A percentile compares a stretch with the other conserved stretches of the same genome.
These are phyloP conservation scores for Dioszegia hungarica DNA, from an alignment of 768 basidiomycete species.

Conservation along the genomic window DNA sequence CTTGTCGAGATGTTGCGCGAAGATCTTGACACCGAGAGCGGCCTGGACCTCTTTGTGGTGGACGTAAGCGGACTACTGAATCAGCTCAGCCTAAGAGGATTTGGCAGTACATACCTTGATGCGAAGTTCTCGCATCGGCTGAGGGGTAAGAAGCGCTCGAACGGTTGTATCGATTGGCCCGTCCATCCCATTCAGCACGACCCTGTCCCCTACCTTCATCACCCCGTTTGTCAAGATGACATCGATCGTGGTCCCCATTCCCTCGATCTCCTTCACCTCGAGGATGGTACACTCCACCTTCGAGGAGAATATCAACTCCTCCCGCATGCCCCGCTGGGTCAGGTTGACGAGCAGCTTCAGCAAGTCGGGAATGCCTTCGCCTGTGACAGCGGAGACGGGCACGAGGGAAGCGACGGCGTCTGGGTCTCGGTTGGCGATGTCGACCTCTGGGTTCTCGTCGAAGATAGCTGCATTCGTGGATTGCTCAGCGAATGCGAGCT, in stretches of 20 bases:
- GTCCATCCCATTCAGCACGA: constrained; percentile 93
- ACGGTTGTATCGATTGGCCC: constrained; percentile 95
- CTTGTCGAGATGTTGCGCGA: constrained; percentile 91
- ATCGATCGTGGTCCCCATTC: constrained; percentile 95
- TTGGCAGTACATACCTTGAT: constrained; percentile 65
- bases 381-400: constrained; percentile 95
- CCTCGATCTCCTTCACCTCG: constrained; percentile 98
- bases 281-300: constrained; percentile 96
- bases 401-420: no score
- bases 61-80: constrained; percentile 76
- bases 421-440: no score
- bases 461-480: constrained; percentile 91
- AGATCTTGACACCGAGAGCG: constrained; percentile 90
- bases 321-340: constrained; percentile 96
- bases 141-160: constrained; percentile 88
- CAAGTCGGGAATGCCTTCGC: constrained; percentile 98
- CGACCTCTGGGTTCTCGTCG: constrained; percentile 96
- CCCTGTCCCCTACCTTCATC: constrained; percentile 81
- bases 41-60: constrained; percentile 97
- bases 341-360: constrained; percentile 96
- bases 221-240: constrained; percentile 93
- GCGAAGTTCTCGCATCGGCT: constrained; percentile 89
- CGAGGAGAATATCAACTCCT: constrained; percentile 93
- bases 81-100: neutral
- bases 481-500: constrained; percentile 94